These are phyloP conservation scores for Podaxis pistillaris DNA, from an alignment of 768 basidiomycete genomes.

Conservation along the genomic window DNA sequence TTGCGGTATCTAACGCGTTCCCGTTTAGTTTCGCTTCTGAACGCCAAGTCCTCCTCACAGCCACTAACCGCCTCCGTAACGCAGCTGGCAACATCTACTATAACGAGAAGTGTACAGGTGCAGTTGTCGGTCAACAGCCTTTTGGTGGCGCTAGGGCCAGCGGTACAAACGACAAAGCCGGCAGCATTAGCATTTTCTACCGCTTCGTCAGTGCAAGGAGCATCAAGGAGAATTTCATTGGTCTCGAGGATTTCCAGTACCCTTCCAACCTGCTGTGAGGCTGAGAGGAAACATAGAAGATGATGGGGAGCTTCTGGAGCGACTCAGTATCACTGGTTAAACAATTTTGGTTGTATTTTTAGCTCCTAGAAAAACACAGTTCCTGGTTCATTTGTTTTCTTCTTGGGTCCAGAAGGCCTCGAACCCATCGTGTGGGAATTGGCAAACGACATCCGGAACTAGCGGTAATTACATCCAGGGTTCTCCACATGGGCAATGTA, in stretches of 20 bases:
- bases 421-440: too few relatives aligned
- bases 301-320: background rate
- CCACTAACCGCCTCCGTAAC: constrained; percentile 83
- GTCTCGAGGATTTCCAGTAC: constrained; percentile 76
- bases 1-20: constrained; percentile 15
- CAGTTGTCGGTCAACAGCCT: constrained; percentile 97
- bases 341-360: background rate
- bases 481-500: background rate
- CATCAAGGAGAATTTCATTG: constrained; percentile 97
- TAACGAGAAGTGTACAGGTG: constrained; percentile 97
- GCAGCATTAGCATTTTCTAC: constrained; percentile 65
- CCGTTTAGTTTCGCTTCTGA: constrained; percentile 73
- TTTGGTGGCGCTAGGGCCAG: constrained; percentile 93
- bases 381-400: too few relatives aligned
- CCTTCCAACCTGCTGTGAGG: constrained; percentile 78
- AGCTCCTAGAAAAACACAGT: background rate
- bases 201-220: constrained; percentile 86
- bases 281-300: background rate
- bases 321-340: background rate
- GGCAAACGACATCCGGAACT: background rate
- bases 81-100: constrained; percentile 97
- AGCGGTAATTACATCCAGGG: background rate
- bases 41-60: constrained; percentile 74
- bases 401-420: too few relatives aligned
- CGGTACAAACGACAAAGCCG: constrained; percentile 98